Base-by-base conservation (phyloP, 2,329 filamentous ascomycete genomes). In the Pestalotiopsis sp. region DNA sequence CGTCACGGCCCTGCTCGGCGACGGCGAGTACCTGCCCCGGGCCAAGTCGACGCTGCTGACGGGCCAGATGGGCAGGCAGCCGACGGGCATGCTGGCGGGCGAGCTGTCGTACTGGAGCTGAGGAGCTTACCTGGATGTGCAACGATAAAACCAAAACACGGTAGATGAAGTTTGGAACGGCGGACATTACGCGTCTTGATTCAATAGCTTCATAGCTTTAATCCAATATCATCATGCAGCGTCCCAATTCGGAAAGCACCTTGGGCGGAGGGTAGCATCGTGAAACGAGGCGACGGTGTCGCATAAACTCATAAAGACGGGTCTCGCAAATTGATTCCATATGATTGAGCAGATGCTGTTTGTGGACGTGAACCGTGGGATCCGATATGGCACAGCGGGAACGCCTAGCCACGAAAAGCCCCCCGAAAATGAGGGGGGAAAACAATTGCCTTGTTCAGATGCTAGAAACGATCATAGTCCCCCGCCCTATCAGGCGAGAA, bases 21-120 rank as follows among this genome's bases (percentile, higher is more conserved):
- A 70, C 27, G 68, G 68, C 12, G 17, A 14, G 57, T 70, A 68
- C 66, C 41, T 68, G 52, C 62, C 58, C 52, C 38, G 68, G 27
- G 68, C 38, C 6, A 66, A 68, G 58, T 68, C 67, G 4, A 68
- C 63, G 2, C 40, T 66, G 9, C 63, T 68, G 13, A 68, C 67
- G 5, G 67, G 67, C 4, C 67, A 68, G 63, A 68, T 68, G 67
- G 63, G 67, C 2, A 66, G 67, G 27, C 45, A 40, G 4, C 60
- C 63, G 1, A 63, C 45, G 20, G 67, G 67, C 1, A 66, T 68
- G 67, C 41, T 66, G 57, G 60, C 36, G 14, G 64, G 58, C 5
- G 67, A 68, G 23, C 56, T 57, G 20, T 63, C 67, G 17, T 68
- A 66, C 17, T 68, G 67, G 67, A 52, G 5, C 2, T 66, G 67